These are phyloP conservation scores for Solanum paucissectum DNA, from an alignment of 257 asterid species.

Conservation along the genomic window DNA sequence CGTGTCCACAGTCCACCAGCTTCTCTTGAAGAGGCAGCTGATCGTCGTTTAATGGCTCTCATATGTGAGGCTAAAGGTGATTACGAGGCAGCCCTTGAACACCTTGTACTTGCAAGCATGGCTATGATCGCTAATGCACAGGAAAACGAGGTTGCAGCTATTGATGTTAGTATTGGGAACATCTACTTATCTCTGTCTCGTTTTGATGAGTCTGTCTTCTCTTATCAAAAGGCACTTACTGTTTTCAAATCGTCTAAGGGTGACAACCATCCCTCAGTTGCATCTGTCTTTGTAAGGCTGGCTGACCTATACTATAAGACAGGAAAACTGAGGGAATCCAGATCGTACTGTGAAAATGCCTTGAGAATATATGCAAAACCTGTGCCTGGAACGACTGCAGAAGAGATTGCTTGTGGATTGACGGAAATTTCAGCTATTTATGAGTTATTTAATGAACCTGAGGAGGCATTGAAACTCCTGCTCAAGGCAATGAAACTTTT, in stretches of 20 bases:
- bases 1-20: constrained; percentile 98
- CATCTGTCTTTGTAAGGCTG: constrained; percentile 87
- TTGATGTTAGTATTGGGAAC: constrained; percentile 93
- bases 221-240: constrained; percentile 96
- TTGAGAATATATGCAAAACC: constrained; percentile 79
- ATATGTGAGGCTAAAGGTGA: constrained; percentile 94
- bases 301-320: constrained; percentile 91
- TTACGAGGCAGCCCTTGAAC: constrained; percentile 89
- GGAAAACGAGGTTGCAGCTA: constrained; percentile 88
- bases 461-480: constrained; percentile 81
- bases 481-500: constrained; percentile 79
- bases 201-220: constrained; percentile 93
- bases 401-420: constrained; percentile 93
- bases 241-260: constrained; percentile 97
- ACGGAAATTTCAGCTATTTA: constrained; percentile 86
- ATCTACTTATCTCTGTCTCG: constrained; percentile 84
- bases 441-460: constrained; percentile 89
- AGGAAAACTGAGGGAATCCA: constrained; percentile 82
- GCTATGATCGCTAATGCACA: constrained; percentile 96
- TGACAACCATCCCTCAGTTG: constrained; percentile 88
- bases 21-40: constrained; percentile 98
- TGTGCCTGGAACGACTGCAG: constrained; percentile 77
- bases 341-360: constrained; percentile 92
- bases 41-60: constrained; percentile 94
- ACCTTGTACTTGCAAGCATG: constrained; percentile 97